Evolutionary conservation across 192 early-diverging fungal species (phyloP), one percentile per base, ranked within the genome.

Genomic region (Coemansia sp.): DNA sequence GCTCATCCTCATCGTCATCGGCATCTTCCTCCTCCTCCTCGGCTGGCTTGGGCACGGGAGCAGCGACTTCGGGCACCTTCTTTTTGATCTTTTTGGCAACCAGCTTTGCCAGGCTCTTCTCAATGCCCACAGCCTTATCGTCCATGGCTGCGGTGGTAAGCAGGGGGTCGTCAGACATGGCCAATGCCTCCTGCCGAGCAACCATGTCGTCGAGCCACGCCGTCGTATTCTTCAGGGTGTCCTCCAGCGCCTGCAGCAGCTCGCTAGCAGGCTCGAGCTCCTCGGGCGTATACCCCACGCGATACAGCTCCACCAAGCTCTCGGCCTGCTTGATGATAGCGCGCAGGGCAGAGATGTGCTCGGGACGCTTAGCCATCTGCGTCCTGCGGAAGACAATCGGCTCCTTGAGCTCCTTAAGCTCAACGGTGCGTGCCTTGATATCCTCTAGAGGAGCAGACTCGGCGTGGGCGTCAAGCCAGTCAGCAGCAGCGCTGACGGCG

Each of bases 381-480:
- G 25, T 22, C 15, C 54, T 60, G 59, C 88, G 85, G 42, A 64
- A 71, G 10, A 58, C 59, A 45, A 90, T 73, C 1, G 73, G 73
- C 38, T 77, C 74, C 49, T 74, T 65, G 37, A 87, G 79, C 2
- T 72, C 70, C 38, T 81, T 70, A 24, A 91, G 72, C 31, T 37
- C 40, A 36, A 76, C 67, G 29, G 86, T 56, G 31, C 82, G 54
- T 1, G 46, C 46, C 59, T 82, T 59, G 17, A 90, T 71, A n/a
- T 70, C 84, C 3, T 64, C 63, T 1, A 81, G 68, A 6, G 60
- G 22, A 1, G 94, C 93, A 17, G 80, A 60, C 47, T 94, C 93
- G 11, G 87, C 92, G 24, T 88, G 88, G 43, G 89, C 91, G 61
- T 95, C 91, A 22, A 97, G 70, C 98, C 98, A 99, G 15, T 94